phyloP scores from a whole-genome alignment of 352 stramenopile species.

The Phytophthora citrophthora region DNA sequence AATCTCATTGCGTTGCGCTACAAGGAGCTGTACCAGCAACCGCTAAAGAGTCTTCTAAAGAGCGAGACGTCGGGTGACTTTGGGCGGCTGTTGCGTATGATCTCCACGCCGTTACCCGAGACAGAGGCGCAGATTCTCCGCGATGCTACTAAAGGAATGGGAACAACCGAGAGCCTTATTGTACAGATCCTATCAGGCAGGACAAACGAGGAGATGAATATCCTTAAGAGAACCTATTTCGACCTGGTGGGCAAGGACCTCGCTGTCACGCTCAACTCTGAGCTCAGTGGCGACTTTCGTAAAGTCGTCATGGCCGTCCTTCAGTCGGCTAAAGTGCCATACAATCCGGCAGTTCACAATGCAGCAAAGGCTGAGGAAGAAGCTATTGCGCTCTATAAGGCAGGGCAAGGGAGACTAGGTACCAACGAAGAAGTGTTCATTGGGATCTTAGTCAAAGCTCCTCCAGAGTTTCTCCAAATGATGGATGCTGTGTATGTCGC shows the following conservation, averaged over 20 bases:
- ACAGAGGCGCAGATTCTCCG: constrained; percentile 73
- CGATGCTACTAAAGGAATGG: constrained; percentile 75
- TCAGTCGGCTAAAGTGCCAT: constrained; percentile 53
- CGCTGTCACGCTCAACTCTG: constrained; percentile 63
- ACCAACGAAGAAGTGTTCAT: constrained; percentile 84
- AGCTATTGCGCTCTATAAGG: constrained; percentile 74
- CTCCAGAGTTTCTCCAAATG: constrained; percentile 68
- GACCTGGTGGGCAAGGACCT: constrained; percentile 73
- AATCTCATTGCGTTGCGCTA: constrained; percentile 77
- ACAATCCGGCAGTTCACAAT: constrained; percentile 72
- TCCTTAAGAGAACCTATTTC: constrained; percentile 84
- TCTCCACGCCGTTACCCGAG: constrained; percentile 73
- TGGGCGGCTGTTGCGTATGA: constrained; percentile 70
- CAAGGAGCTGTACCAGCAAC: constrained; percentile 67
- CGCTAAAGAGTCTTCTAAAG: constrained; percentile 62
- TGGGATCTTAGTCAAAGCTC: constrained; percentile 57
- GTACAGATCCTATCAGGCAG: constrained; percentile 72
- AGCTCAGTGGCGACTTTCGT: constrained; percentile 78
- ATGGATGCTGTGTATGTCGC: constrained; percentile 74
- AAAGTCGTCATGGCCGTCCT: constrained; percentile 80
- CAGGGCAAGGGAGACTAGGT: constrained; percentile 71
- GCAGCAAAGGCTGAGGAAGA: constrained; percentile 69
- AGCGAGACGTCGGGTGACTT: constrained; percentile 83
- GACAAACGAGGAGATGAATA: constrained; percentile 82
- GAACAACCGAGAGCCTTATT: constrained; percentile 74